Conservation (phyloP, 306 rosid species). For the Inga laurina region DNA sequence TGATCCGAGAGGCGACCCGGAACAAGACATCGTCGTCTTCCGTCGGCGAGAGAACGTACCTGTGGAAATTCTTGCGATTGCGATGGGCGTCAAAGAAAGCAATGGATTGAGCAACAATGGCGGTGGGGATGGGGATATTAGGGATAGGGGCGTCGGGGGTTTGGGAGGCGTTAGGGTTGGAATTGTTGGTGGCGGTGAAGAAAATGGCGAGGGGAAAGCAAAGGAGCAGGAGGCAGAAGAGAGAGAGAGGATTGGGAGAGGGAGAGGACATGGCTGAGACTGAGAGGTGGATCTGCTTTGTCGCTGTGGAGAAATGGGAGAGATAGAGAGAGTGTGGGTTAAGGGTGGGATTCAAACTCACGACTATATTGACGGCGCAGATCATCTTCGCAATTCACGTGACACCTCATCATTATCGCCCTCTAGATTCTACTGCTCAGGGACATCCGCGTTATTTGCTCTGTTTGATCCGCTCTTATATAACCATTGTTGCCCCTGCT, state of each 20-base stretch:
- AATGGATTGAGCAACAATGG: neutral
- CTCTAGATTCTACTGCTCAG: neutral
- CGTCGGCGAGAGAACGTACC: neutral
- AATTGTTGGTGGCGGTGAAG: constrained; percentile 43
- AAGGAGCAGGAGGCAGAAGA: constrained; percentile 58
- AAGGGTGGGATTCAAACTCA: neutral
- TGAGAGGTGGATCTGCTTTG: neutral
- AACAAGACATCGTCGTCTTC: constrained; percentile 40
- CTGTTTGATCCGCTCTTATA: too few species aligned
- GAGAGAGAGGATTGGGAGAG: constrained; percentile 52
- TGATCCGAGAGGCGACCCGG: constrained; percentile 41
- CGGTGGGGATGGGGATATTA: neutral
- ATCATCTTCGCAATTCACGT: neutral
- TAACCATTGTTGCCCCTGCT: too few species aligned
- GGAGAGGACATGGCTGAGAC: constrained; percentile 46
- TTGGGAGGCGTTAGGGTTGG: neutral
- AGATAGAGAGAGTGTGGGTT: neutral
- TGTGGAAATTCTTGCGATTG: neutral
- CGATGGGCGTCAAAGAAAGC: neutral
- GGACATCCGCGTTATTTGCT: too few species aligned
- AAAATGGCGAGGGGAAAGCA: constrained; percentile 65
- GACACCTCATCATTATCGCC: neutral
- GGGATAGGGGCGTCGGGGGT: neutral
- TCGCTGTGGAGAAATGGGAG: neutral
- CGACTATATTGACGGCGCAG: constrained; percentile 15